phyloP scores from a whole-genome alignment of 768 basidiomycete species.

The Psilocybe cyanescens region DNA sequence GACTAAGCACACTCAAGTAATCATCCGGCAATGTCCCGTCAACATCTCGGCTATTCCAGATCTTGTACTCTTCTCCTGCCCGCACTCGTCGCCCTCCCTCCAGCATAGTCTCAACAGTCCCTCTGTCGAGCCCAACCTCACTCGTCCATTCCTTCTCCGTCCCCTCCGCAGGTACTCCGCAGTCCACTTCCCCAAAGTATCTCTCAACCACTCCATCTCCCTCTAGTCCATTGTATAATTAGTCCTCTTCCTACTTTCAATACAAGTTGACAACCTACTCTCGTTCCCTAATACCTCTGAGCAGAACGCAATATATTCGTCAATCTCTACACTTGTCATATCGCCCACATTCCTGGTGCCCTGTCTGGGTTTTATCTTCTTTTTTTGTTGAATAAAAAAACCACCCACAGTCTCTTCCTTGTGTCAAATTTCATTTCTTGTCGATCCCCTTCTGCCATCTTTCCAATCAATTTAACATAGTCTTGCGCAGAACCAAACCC shows the following conservation, averaged over 20 bases:
- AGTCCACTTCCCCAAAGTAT: slow-evolving; percentile 15
- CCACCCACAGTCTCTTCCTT: slow-evolving; percentile 48
- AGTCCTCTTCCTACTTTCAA: slow-evolving; percentile 12
- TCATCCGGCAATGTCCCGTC: slow-evolving; percentile 59
- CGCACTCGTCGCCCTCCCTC: slow-evolving; percentile 20
- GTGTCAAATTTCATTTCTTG: slow-evolving; percentile 44
- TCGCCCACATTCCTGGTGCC: slow-evolving; percentile 55
- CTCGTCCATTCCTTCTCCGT: slow-evolving; percentile 9
- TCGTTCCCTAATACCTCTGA: slow-evolving; percentile 50
- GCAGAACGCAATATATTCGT: slow-evolving; percentile 71
- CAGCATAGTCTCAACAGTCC: slow-evolving; percentile 1
- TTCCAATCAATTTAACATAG: slow-evolving; percentile 47
- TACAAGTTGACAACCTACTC: slow-evolving; percentile 24
- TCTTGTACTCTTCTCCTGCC: slow-evolving; percentile 64
- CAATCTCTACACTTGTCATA: slow-evolving; percentile 53
- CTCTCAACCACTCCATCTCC: slow-evolving; percentile 9
- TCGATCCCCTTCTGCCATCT: slow-evolving; percentile 33
- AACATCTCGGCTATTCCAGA: slow-evolving; percentile 72
- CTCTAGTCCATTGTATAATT: slow-evolving; percentile 14
- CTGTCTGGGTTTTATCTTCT: slow-evolving; percentile 9
- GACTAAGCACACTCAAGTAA: slow-evolving; percentile 51
- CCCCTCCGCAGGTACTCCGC: slow-evolving; percentile 9
- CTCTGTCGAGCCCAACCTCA: slow-evolving; percentile 1
- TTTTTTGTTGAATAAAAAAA: neutral
- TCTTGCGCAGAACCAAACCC: slow-evolving; percentile 56